Evolutionary conservation across 805 yeast genomes (phyloP).

Genomic region (Yarrowia keelungensis): DNA sequence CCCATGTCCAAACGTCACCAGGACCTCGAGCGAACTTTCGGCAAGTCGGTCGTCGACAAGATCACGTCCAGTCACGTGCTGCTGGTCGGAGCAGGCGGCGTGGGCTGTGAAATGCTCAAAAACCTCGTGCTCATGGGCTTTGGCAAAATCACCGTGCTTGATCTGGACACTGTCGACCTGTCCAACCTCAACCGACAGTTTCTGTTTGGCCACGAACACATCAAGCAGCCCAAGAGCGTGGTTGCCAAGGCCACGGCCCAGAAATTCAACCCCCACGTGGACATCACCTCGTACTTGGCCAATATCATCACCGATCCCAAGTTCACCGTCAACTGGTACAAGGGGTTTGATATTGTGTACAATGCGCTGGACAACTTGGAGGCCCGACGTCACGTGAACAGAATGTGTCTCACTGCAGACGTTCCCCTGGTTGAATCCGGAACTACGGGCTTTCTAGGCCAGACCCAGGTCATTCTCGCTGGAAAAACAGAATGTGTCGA

Average conservation of each 20-base stretch:
- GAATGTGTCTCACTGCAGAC: conserved; percentile 73
- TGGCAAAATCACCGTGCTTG: conserved; percentile 85
- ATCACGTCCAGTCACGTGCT: conserved; percentile 56
- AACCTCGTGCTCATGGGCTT: conserved; percentile 79
- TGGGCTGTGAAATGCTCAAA: conserved; percentile 90
- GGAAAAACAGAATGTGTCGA: conserved; percentile 89
- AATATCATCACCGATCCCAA: conserved; percentile 78
- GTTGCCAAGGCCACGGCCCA: conserved; percentile 87
- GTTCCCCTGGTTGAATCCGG: conserved; percentile 91
- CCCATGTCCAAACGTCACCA: conserved; percentile 1
- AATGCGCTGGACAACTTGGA: conserved; percentile 94
- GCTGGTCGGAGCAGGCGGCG: conserved; percentile 92
- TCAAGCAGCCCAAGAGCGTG: conserved; percentile 82
- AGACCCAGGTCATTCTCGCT: conserved; percentile 89
- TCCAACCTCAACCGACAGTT: conserved; percentile 94
- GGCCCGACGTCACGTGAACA: conserved; percentile 89
- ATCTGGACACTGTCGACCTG: conserved; percentile 91
- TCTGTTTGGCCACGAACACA: conserved; percentile 85
- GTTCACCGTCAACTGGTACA: conserved; percentile 80
- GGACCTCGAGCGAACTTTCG: conserved; percentile 11
- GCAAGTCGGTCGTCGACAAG: not conserved
- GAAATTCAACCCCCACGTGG: conserved; percentile 69
- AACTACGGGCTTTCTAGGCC: conserved; percentile 94
- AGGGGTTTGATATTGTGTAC: conserved; percentile 76
- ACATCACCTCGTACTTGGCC: conserved; percentile 80